Conservation (phyloP, 768 basidiomycete genomes). For the Phanerochaete carnosa region DNA sequence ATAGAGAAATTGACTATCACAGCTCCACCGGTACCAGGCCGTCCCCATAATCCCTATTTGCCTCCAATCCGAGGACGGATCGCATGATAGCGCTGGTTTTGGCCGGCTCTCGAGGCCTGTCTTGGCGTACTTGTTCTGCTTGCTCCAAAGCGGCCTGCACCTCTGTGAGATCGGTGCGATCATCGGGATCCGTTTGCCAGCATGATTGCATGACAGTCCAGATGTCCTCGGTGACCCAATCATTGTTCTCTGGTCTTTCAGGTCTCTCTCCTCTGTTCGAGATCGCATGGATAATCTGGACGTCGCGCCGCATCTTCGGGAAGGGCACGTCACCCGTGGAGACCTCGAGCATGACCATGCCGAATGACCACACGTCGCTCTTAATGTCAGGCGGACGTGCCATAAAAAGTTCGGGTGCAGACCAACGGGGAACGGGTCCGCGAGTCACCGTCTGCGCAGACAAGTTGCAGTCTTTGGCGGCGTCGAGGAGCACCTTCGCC, state of each 20-base stretch:
- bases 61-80: too few relatives aligned
- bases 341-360: slow-evolving; percentile 3
- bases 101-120: too few relatives aligned
- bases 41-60: too few relatives aligned
- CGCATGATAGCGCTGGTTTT: too few relatives aligned
- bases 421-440: slow-evolving; percentile 52
- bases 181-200: slow-evolving; percentile 38
- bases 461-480: slow-evolving; percentile 39
- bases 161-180: slow-evolving; percentile 39
- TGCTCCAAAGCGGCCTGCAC: slow-evolving; percentile 28
- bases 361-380: slow-evolving; percentile 4
- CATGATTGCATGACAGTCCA: slow-evolving; percentile 47
- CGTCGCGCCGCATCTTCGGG: slow-evolving; percentile 45
- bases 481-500: slow-evolving; percentile 57
- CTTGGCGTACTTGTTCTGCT: slow-evolving; percentile 5
- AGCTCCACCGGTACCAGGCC: too few relatives aligned
- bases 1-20: too few relatives aligned
- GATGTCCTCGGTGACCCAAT: slow-evolving; percentile 43
- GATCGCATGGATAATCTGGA: slow-evolving; percentile 47
- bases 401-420: slow-evolving; percentile 41
- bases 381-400: not conserved
- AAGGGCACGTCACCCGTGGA: slow-evolving; percentile 46
- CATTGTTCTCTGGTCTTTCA: slow-evolving; percentile 35
- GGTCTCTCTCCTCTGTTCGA: slow-evolving; percentile 37
- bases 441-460: slow-evolving; percentile 44